Base-by-base conservation (phyloP, 495 filamentous ascomycete species). In the Podospora sp. region DNA sequence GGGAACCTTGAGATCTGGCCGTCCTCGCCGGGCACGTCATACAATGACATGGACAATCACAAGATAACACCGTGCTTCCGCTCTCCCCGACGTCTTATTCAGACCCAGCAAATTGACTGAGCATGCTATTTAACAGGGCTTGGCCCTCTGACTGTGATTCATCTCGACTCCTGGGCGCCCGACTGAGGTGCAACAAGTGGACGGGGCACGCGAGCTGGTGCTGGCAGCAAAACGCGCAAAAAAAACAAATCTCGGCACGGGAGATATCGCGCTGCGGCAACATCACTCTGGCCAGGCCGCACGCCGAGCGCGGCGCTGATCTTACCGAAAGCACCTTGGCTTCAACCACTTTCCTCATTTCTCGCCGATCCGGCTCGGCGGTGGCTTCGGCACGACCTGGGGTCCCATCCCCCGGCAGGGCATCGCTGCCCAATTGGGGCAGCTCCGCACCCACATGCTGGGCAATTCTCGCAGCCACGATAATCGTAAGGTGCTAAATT, bases 301-400 rank as follows among this genome's bases (percentile, higher is more conserved):
- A 22, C 14, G 7, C 21, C 21, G 52, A 55, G 52, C 52, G 20
- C 52, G 52, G 52, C 52, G 52, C 52, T 26, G 52, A 55, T 55
- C 52, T 55, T 26, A 55, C 52, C 40, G 40, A 6, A 46, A 46
- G 14, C 5, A 14, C 40, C 40, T 46, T 46, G 11, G 40, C 40
- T 18, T 46, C 16, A 11, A 14, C 29, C 29, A 33, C 16, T 4
- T 18, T 46, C 11, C 40, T 46, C 40, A 46, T 46, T 55, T 55
- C 52, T 55, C 52, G 52, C 52, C 40, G 40, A 46, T 46, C 40
- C 11, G 40, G 40, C 40, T 46, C 40, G 40, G 40, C 40, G 40
- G 40, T 46, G 40, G 40, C 9, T 46, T 46, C 40, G 40, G 40
- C 40, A 14, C 12, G 40, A 46, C 40, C 16, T 46, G 29, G 29